These are phyloP conservation scores for Neofusicoccum parvum DNA, from an alignment of 2,329 filamentous ascomycete genomes.

Conservation along the genomic window DNA sequence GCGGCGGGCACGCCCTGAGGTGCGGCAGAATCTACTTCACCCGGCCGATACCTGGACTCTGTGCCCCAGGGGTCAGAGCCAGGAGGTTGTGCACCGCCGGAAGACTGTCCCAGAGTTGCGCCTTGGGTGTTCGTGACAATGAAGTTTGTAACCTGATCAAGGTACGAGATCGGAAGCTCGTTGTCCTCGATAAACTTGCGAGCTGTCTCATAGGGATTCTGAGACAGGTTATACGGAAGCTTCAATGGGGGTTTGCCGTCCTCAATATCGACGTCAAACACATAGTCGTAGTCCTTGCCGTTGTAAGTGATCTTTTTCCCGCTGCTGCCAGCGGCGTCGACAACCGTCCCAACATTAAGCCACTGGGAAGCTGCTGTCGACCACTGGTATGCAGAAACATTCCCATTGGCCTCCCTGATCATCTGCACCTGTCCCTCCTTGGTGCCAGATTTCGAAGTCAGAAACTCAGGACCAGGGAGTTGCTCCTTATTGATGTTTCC, in stretches of 20 bases:
- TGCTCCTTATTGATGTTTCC: conserved; percentile 83
- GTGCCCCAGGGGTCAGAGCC: conserved; percentile 75
- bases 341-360: conserved; percentile 91
- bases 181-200: conserved; percentile 90
- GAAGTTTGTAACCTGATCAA: conserved; percentile 91
- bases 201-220: conserved; percentile 90
- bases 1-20: conserved; percentile 35
- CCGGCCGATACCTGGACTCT: conserved; percentile 77
- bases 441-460: conserved; percentile 79
- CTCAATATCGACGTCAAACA: conserved; percentile 95
- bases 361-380: conserved; percentile 68
- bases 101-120: conserved; percentile 69
- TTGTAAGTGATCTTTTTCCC: conserved; percentile 66
- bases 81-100: conserved; percentile 49
- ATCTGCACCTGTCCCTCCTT: conserved; percentile 96
- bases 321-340: conserved; percentile 82
- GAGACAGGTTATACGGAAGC: conserved; percentile 87
- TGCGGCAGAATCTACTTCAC: conserved; percentile 54
- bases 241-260: conserved; percentile 92
- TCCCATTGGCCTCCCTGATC: conserved; percentile 80
- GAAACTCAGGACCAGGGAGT: conserved; percentile 83
- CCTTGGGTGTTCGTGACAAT: conserved; percentile 89
- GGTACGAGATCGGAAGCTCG: conserved; percentile 80
- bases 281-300: conserved; percentile 90
- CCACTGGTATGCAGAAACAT: conserved; percentile 86